Base-by-base conservation (phyloP, 768 basidiomycete genomes). In the Kwoniella sp. region DNA sequence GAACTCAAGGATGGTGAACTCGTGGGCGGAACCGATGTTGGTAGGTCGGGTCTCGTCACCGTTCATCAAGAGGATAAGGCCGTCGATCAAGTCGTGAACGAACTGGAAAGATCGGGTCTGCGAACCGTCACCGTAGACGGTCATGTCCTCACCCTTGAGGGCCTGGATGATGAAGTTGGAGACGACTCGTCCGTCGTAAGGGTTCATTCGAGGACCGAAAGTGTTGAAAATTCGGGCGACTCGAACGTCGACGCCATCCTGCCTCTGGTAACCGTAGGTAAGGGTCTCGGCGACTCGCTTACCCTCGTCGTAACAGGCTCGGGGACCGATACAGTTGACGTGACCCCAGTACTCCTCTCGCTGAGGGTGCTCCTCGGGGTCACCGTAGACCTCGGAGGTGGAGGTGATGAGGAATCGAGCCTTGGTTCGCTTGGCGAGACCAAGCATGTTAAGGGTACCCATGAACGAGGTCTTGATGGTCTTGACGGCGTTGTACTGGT, bases 251-350 rank as follows among this genome's bases (percentile, higher is more conserved):
- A 99, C 94, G 59, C 88, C 88, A 76, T 98, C 92, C 79, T 96
- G 96, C 63, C 90, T 85, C 68, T 91, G 89, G 84, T 90, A 98
- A 44, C 94, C 94, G 76, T 98, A 99, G 7, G 95, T 94, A 68
- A 99, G 82, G 19, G 95, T 96, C 82, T 99, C 96, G 44, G 96
- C 95, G 40, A 98, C 95, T 72, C 96, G 92, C 83, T 99, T 99
- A 53, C 96, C 96, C 82, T 99, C 96, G 77, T 99, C 96, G 78
- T 99, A 99, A 81, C 96, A 99, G n/a, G 95, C 94, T 66, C 96
- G 90, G 64, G 91, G 91, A 24, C 96, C 96, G 72, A 94, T 96
- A 47, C 93, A 93, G 83, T 99, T 99, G 77, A 99, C 96, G 81
- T 98, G 88, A 51, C 93, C 94, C 93, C 93, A 96, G 81, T 95